phyloP scores from a whole-genome alignment of 345 rosid genomes.

The Salix caprea region DNA sequence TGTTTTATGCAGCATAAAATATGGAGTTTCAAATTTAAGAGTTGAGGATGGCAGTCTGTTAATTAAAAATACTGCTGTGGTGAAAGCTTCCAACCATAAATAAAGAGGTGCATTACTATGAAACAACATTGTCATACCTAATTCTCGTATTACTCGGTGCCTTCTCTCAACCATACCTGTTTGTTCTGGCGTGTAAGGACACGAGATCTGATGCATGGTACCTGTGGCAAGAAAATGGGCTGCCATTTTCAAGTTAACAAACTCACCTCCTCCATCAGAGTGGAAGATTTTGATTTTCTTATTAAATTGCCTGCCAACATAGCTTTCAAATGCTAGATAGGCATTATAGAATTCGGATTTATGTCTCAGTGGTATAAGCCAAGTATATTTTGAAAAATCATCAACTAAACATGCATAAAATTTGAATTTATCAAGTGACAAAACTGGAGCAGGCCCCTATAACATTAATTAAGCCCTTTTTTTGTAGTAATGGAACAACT shows the following conservation, averaged over 20 bases:
- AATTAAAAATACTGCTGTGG: not conserved
- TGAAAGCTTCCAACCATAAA: not conserved
- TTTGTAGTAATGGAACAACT: too few relatives aligned
- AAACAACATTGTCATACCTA: constrained; percentile 1
- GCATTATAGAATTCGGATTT: not conserved
- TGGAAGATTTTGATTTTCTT: not conserved
- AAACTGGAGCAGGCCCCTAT: not conserved
- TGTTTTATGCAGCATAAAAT: not conserved
- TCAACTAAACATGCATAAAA: not conserved
- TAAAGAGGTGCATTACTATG: not conserved
- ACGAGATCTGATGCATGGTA: not conserved
- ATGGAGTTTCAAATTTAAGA: not conserved
- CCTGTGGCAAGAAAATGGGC: not conserved
- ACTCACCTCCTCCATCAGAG: not conserved
- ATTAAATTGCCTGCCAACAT: not conserved
- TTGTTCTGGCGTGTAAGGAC: not conserved
- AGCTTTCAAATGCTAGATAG: not conserved
- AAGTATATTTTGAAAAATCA: not conserved
- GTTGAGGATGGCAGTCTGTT: not conserved
- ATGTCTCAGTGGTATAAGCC: not conserved
- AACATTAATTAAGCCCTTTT: too few relatives aligned
- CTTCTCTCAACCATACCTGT: not conserved
- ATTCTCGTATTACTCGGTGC: not conserved
- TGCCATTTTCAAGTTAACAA: not conserved
- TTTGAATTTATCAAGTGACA: not conserved